Base-by-base conservation (phyloP, 2,329 filamentous ascomycete species). In the Hirsutella thompsonii region DNA sequence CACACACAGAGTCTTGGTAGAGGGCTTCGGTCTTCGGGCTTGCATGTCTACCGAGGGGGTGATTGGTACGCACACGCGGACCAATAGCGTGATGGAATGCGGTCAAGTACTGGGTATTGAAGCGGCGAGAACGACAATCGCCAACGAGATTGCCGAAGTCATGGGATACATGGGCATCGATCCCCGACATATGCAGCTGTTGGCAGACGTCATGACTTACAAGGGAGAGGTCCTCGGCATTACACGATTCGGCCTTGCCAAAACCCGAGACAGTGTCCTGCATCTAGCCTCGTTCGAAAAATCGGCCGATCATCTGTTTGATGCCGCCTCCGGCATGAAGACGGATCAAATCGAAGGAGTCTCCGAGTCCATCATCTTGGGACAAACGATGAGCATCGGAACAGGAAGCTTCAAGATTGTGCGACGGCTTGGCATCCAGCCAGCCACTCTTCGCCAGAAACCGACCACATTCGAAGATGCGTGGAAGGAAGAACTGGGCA, bases 171-270 rank as follows among this genome's bases (percentile, higher is more conserved):
- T 98, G 88, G 80, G 78, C 60, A 96, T 98, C 54, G 92, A 98
- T 62, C 90, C 89, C 36, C 84, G 92, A 42, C 92, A 98, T 66
- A 96, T 98, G 88, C 83, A 95, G 59, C 74, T 98, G 16, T 76
- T 98, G 2, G 90, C 92, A 10, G 92, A 98, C 55, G 89, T 95
- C 41, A 98, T 98, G 92, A 96, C 92, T 1, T 96, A 90, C 72
- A 96, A 95, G 67, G 92, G 92, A 39, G 90, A 96, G 51, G 85
- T 98, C 0, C 74, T 95, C 16, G 92, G 92, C 39, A 98, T 98
- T 57, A 98, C 92, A 2, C 82, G 92, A 26, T 96, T 96, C 60
- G 92, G 92, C 39, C 71, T 98, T 20, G 84, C 88, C 43, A 98
- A 96, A 70, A 96, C 94, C 83, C 75, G 92, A 39, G 92, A 98